Percentiles rank a stretch among this genome's conserved stretches.
Evolutionary conservation across 768 basidiomycete species (phyloP).

Genomic region (Tylopilus sp.): DNA sequence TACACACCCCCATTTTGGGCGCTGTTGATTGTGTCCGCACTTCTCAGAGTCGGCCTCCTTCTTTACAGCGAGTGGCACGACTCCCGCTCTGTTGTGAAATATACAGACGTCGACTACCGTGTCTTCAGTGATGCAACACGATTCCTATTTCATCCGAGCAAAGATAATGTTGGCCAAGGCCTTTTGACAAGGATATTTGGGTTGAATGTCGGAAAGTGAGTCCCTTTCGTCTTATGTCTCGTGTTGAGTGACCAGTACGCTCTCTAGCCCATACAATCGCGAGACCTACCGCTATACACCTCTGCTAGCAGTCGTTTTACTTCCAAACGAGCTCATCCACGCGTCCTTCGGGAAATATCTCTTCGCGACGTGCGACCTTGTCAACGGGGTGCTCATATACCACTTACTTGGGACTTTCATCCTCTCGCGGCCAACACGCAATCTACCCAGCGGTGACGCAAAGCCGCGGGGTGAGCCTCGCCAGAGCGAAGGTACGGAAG

Average conservation of each 20-base stretch:
- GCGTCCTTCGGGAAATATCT: slow-evolving; percentile 89
- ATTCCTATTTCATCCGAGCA: slow-evolving; percentile 55
- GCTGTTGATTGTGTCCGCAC: slow-evolving; percentile 51
- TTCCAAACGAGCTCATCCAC: slow-evolving; percentile 78
- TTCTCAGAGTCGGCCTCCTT: slow-evolving; percentile 67
- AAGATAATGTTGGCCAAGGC: slow-evolving; percentile 58
- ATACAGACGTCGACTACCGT: slow-evolving; percentile 97
- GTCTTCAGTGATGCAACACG: slow-evolving; percentile 92
- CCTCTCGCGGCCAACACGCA: slow-evolving; percentile 31
- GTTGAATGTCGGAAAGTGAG: slow-evolving; percentile 71
- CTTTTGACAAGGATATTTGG: slow-evolving; percentile 42
- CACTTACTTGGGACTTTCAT: slow-evolving; percentile 51
- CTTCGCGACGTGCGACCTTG: slow-evolving; percentile 79
- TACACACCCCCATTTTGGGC: slow-evolving; percentile 41
- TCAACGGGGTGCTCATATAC: slow-evolving; percentile 74
- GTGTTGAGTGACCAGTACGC: slow-evolving; percentile 2
- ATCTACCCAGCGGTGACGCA: background rate
- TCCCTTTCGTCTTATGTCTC: slow-evolving; percentile 14
- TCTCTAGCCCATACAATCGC: slow-evolving; percentile 77
- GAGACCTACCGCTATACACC: slow-evolving; percentile 98
- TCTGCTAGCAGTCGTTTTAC: slow-evolving; percentile 75
- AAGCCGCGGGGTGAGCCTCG: slow-evolving; percentile 2
- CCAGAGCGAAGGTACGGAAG: background rate
- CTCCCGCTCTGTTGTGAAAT: slow-evolving; percentile 77
- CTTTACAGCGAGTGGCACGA: slow-evolving; percentile 92